phyloP scores from a whole-genome alignment of 306 rosid genomes.

The Fragaria ananassa region DNA sequence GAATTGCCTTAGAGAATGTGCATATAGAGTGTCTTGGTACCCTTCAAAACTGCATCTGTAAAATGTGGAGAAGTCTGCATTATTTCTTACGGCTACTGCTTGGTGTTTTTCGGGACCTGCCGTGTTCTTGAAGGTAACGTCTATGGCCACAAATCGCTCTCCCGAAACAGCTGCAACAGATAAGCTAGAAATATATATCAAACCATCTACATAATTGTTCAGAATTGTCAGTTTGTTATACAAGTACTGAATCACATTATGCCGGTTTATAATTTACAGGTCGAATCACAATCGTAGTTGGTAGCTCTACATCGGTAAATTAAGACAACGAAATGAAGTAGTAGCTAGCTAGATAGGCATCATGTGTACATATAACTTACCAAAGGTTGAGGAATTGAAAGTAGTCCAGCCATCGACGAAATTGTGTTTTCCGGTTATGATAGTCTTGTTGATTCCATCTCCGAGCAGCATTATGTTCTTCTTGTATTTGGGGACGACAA shows the following conservation, averaged over 20 bases:
- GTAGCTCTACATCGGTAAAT: neutral
- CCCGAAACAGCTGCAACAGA: conserved; percentile 63
- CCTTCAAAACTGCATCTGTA: conserved; percentile 81
- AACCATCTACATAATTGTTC: neutral
- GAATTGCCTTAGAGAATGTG: conserved; percentile 70
- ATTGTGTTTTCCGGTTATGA: conserved; percentile 66
- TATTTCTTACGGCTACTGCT: conserved; percentile 77
- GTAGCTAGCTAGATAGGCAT: neutral
- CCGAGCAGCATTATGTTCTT: conserved; percentile 61
- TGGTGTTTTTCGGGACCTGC: conserved; percentile 81
- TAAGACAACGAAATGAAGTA: neutral
- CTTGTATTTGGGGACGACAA: conserved; percentile 49
- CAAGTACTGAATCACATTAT: no score
- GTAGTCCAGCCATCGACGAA: conserved; percentile 72
- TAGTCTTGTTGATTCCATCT: conserved; percentile 66
- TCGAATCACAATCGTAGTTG: neutral
- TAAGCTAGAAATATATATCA: neutral
- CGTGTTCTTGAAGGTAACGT: conserved; percentile 70
- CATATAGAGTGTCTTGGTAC: conserved; percentile 86
- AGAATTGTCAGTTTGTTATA: neutral
- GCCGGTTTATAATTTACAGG: neutral
- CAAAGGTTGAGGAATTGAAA: conserved; percentile 71
- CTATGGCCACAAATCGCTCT: conserved; percentile 68
- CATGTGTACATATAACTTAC: conserved; percentile 21
- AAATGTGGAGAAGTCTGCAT: conserved; percentile 74